These are phyloP conservation scores for Helichrysum umbraculigerum DNA, from an alignment of 129 eudicot species.

Conservation along the genomic window DNA sequence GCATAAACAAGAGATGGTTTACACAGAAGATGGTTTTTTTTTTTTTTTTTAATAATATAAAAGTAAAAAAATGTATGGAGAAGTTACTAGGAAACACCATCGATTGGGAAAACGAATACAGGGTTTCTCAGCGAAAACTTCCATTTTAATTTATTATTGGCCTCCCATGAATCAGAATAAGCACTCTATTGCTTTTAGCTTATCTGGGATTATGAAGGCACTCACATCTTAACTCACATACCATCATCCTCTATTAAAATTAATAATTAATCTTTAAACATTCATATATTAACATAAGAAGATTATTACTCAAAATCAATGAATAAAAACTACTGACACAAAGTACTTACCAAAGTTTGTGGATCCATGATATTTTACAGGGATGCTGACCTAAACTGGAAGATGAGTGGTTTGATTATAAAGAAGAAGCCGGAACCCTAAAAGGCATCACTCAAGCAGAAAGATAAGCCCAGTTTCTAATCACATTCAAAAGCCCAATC, in stretches of 20 bases:
- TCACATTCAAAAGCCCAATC: neutral
- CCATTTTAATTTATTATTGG: conserved; percentile 35
- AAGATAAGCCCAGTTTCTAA: neutral
- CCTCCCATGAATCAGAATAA: conserved; percentile 65
- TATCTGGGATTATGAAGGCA: conserved; percentile 66
- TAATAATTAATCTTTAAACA: no score
- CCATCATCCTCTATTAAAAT: neutral
- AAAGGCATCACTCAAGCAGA: neutral
- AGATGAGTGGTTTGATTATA: neutral
- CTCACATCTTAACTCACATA: neutral
- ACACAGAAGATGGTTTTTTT: no score
- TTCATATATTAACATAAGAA: no score
- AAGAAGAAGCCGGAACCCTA: conserved; percentile 19
- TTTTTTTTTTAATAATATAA: no score
- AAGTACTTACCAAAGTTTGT: neutral
- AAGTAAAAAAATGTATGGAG: conserved; percentile 35
- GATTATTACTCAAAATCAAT: neutral
- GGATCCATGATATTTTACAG: neutral
- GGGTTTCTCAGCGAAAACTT: conserved; percentile 61
- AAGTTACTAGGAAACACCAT: conserved; percentile 58
- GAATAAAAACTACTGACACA: neutral
- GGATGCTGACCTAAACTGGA: neutral
- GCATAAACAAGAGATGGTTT: no score
- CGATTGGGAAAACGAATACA: neutral
- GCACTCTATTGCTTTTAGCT: conserved; percentile 39